Evolutionary conservation across 169 alveolate species (phyloP), one percentile per base, ranked within the genome.

Genomic region (Plasmodium relictum): DNA sequence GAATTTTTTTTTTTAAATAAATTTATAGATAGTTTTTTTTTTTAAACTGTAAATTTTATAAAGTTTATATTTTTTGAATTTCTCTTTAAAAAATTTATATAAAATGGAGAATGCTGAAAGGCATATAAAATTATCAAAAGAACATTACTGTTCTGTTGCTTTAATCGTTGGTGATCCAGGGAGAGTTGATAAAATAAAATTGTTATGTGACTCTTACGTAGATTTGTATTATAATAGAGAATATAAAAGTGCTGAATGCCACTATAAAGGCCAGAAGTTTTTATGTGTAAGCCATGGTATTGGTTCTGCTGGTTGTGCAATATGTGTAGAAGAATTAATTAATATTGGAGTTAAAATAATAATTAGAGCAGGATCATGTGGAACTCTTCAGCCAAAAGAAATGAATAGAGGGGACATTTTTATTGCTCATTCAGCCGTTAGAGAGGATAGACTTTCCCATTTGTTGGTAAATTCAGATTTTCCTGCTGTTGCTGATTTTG

Each of bases 131-230:
- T 54, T 88, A 9, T 58, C 73, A 14, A 52, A 48, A 22, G 44
- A 59, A 1, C 56, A 68, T 10, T 45, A 69, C 0, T 56, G 70
- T 62, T 80, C 88, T 12, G 88, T 88, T 18, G 92, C 59, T 31
- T 61, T 74, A 58, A 88, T 78, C 6, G 92, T 88, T 20, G 92
- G 92, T 0, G 92, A 88, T 42, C 92, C 92, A 5, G 92, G 88
- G 16, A 56, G 92, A 22, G 88, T 78, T 7, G 92, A 88, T 65
- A 69, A 63, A 48, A 59, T 88, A 9, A 78, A 74, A 18, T 20
- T 62, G 37, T 18, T 74, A 48, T 88, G 92, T 73, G 92, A 88
- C 44, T 88, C 92, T 8, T 88, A 69, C 24, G 72, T 74, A 7
- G 88, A 88, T 58, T 69, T 88, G 59, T 88, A 88, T 24, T 45